Evolutionary conservation across 1,139 yeast genomes (phyloP).

Genomic region (Waltiozyma sp.): DNA sequence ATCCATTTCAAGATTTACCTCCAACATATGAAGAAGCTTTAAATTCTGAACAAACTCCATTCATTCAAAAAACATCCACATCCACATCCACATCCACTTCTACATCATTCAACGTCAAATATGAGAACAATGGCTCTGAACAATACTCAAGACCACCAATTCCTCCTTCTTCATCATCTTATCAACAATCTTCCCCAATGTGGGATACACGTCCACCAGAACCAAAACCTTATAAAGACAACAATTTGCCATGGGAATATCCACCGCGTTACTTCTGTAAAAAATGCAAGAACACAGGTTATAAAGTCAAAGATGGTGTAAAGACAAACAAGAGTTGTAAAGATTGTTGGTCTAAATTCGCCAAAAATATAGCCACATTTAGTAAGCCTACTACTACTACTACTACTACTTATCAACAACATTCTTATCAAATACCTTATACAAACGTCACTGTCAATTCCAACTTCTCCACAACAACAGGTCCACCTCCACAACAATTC

Average conservation of each 20-base stretch:
- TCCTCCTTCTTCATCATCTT: neutral
- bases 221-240: constrained; percentile 1
- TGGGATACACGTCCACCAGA: neutral
- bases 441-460: constrained; percentile 6
- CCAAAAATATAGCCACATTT: constrained; percentile 6
- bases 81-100: too few relatives aligned
- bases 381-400: constrained; percentile 1
- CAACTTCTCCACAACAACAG: constrained; percentile 1
- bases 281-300: constrained; percentile 71
- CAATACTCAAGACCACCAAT: neutral
- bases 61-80: too few relatives aligned
- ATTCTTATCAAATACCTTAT: constrained; percentile 11
- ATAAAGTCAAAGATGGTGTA: constrained; percentile 49
- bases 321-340: constrained; percentile 38
- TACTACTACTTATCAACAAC: constrained; percentile 18
- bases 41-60: too few relatives aligned
- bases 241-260: constrained; percentile 51
- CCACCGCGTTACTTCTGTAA: constrained; percentile 53
- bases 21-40: too few relatives aligned
- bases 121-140: too few relatives aligned
- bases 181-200: neutral
- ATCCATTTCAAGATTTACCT: too few relatives aligned
- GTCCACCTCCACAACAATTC: constrained; percentile 14
- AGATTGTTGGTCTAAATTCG: constrained; percentile 61
- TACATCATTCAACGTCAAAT: too few relatives aligned